phyloP scores from a whole-genome alignment of 2,329 filamentous ascomycete species.

The Aspergillus novofumigatus region DNA sequence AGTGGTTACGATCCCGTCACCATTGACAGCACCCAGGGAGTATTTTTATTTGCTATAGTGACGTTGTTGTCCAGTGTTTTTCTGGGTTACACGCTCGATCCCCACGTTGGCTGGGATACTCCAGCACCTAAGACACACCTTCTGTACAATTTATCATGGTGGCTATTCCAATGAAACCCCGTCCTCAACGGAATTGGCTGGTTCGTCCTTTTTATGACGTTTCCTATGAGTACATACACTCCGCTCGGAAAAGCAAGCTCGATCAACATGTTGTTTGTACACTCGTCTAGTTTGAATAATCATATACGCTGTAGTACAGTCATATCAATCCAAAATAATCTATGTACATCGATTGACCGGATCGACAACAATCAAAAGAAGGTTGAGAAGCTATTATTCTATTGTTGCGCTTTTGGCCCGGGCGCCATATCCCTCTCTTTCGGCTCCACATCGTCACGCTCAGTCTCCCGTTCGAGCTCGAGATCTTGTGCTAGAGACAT shows the following conservation, averaged over 20 bases:
- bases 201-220: neutral
- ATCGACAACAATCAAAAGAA: neutral
- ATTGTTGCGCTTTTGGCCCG: constrained; percentile 3
- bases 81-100: neutral
- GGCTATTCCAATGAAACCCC: too few relatives aligned
- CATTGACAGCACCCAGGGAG: neutral
- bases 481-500: constrained; percentile 44
- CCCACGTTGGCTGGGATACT: neutral
- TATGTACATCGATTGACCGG: neutral
- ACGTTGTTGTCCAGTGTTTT: neutral
- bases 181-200: too few relatives aligned
- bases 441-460: constrained; percentile 28
- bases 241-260: neutral
- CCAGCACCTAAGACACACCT: neutral
- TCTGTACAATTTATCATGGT: neutral
- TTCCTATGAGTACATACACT: neutral
- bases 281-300: neutral
- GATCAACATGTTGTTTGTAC: neutral
- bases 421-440: constrained; percentile 12
- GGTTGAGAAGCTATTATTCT: neutral
- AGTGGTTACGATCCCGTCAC: neutral
- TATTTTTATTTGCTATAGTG: neutral
- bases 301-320: neutral
- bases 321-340: neutral
- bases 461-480: constrained; percentile 40